Evolutionary conservation across 163 green algal species (phyloP).

Genomic region (Chlorella variabilis): DNA sequence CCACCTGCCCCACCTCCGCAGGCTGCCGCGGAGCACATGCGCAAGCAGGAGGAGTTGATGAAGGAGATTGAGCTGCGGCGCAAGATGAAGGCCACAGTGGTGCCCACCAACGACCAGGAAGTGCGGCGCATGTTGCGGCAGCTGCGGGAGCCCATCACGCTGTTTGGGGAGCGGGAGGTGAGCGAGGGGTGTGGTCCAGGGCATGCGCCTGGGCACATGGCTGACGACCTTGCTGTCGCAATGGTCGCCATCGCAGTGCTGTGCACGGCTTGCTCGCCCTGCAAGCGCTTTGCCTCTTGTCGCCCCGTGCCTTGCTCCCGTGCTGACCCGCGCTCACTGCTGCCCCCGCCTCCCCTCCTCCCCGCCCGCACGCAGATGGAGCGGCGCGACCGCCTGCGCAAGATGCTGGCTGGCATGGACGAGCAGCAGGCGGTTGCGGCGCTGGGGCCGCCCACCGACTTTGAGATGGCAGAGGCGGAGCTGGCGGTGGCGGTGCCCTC

Average conservation of each 20-base stretch:
- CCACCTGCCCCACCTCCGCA: slow-evolving; percentile 25
- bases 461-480: slow-evolving; percentile 31
- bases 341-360: too few relatives aligned
- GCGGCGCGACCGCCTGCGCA: slow-evolving; percentile 87
- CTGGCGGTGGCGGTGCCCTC: slow-evolving; percentile 19
- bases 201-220: background rate
- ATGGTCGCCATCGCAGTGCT: too few relatives aligned
- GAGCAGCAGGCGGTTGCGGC: slow-evolving; percentile 42
- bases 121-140: slow-evolving; percentile 84
- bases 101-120: slow-evolving; percentile 88
- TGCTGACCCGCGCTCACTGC: too few relatives aligned
- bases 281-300: background rate
- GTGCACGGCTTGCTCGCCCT: background rate
- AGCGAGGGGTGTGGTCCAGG: background rate
- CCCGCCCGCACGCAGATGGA: slow-evolving; percentile 80
- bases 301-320: background rate
- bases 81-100: slow-evolving; percentile 70
- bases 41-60: slow-evolving; percentile 77
- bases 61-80: slow-evolving; percentile 82
- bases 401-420: slow-evolving; percentile 70
- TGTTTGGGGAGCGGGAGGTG: slow-evolving; percentile 95
- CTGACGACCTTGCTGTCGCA: too few relatives aligned
- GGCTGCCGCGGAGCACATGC: slow-evolving; percentile 31
- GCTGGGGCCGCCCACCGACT: slow-evolving; percentile 25
- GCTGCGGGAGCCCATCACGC: slow-evolving; percentile 89